Percentiles rank a stretch among this genome's conserved stretches.
Conservation (phyloP, 192 early-diverging fungal genomes). For the Diversispora eburnea region DNA sequence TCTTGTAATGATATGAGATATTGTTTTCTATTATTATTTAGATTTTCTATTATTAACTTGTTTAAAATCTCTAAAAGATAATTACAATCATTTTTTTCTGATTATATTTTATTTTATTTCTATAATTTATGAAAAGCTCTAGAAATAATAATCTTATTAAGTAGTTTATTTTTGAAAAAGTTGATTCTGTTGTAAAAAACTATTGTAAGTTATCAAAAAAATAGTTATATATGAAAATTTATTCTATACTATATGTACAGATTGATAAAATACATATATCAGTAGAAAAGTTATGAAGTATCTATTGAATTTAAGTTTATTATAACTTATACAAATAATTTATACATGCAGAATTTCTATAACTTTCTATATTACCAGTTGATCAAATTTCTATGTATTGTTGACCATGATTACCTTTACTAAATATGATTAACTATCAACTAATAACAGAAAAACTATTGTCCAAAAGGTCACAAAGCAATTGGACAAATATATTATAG, state of each 20-base stretch:
- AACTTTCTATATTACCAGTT: no score
- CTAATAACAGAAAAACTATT: no score
- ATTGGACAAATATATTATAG: no score
- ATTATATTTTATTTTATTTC: neutral
- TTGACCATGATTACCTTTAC: no score
- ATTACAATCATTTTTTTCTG: constrained; percentile 11
- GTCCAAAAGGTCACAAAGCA: no score
- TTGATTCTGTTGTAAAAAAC: neutral
- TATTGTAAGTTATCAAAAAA: neutral
- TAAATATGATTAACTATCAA: no score
- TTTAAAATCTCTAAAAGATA: constrained; percentile 17
- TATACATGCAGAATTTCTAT: no score
- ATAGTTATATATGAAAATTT: neutral
- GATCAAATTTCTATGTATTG: no score
- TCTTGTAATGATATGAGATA: constrained; percentile 11
- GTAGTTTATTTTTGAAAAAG: neutral
- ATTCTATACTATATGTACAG: neutral
- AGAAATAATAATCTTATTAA: constrained; percentile 20
- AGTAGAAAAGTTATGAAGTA: no score
- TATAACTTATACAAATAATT: no score
- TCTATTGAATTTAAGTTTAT: no score
- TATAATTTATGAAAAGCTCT: constrained; percentile 8
- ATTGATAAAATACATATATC: neutral
- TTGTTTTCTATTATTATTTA: constrained; percentile 10
- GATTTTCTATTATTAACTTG: neutral